Evolutionary conservation across 768 basidiomycete species (phyloP).

Genomic region (Hericium rajendrae): DNA sequence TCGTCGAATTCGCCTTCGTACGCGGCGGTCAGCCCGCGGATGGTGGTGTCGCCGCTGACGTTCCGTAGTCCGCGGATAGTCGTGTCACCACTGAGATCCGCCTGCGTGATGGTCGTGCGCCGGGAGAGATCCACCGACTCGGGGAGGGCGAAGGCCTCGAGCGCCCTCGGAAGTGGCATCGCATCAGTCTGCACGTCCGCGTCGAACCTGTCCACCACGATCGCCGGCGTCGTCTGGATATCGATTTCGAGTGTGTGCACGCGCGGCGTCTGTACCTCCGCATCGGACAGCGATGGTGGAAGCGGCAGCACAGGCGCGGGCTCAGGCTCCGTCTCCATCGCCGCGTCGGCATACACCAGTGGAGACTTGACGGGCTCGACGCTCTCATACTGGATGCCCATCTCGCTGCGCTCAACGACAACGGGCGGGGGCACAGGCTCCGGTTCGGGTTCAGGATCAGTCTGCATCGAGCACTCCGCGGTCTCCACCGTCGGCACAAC

Average conservation of each 20-base stretch:
- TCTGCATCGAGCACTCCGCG: constrained; percentile 23
- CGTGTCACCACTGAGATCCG: constrained; percentile 23
- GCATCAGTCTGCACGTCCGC: constrained; percentile 14
- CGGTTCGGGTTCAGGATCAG: constrained; percentile 17
- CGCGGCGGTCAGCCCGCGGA: constrained; percentile 14
- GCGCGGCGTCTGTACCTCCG: constrained; percentile 29
- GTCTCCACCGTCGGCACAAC: constrained; percentile 14
- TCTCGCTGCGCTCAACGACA: constrained; percentile 29
- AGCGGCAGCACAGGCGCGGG: constrained; percentile 5
- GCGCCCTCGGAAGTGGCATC: constrained; percentile 2
- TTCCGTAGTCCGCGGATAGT: constrained; percentile 17
- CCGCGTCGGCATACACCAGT: constrained; percentile 11
- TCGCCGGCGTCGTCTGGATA: constrained; percentile 21
- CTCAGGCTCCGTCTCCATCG: constrained; percentile 14
- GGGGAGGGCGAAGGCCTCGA: constrained; percentile 4
- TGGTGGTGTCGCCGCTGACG: neutral
- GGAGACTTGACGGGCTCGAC: constrained; percentile 20
- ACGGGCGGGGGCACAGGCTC: neutral
- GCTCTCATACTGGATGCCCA: constrained; percentile 39
- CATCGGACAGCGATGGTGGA: constrained; percentile 6
- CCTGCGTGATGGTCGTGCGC: constrained; percentile 9
- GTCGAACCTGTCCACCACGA: constrained; percentile 5
- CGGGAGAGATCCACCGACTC: constrained; percentile 2
- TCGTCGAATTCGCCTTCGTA: constrained; percentile 35
- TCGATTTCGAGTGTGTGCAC: constrained; percentile 23